A percentile compares a stretch with the other conserved stretches of the same genome.
Evolutionary conservation across 352 stramenopile species (phyloP).

Genomic region (Phytophthora nicotianae): DNA sequence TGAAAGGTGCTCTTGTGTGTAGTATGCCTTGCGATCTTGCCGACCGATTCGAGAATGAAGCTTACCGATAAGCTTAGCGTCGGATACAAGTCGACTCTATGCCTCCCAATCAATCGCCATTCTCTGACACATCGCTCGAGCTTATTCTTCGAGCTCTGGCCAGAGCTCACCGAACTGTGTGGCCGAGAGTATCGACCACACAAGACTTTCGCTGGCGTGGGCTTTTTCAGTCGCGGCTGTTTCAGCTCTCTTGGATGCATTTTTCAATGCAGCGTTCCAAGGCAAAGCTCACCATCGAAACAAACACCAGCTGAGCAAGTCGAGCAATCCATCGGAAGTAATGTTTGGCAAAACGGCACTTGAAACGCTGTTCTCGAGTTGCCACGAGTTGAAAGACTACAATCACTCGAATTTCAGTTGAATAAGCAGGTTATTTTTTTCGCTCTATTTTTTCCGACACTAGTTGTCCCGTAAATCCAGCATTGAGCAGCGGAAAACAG

Average conservation of each 20-base stretch:
- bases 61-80: background rate
- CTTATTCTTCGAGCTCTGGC: slow-evolving; percentile 33
- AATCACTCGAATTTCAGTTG: slow-evolving; percentile 9
- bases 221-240: slow-evolving; percentile 22
- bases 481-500: too few species aligned
- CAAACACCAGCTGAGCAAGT: slow-evolving; percentile 3
- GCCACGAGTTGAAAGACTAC: too few species aligned
- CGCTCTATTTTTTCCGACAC: slow-evolving; percentile 4
- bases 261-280: background rate
- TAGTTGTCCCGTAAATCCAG: too few species aligned
- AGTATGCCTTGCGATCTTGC: slow-evolving; percentile 18
- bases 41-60: slow-evolving; percentile 26
- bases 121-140: slow-evolving; percentile 1
- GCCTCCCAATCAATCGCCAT: slow-evolving; percentile 22
- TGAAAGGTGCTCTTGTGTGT: background rate
- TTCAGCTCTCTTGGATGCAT: slow-evolving; percentile 11
- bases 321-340: background rate
- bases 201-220: slow-evolving; percentile 23
- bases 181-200: slow-evolving; percentile 10
- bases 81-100: slow-evolving; percentile 12
- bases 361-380: slow-evolving; percentile 6
- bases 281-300: slow-evolving; percentile 10
- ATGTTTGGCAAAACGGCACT: slow-evolving; percentile 2
- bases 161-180: slow-evolving; percentile 8
- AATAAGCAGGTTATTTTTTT: background rate